A percentile compares a stretch with the other conserved stretches of the same genome.
Conservation (phyloP, 257 asterid genomes). For the Solanum ossicruentum region DNA sequence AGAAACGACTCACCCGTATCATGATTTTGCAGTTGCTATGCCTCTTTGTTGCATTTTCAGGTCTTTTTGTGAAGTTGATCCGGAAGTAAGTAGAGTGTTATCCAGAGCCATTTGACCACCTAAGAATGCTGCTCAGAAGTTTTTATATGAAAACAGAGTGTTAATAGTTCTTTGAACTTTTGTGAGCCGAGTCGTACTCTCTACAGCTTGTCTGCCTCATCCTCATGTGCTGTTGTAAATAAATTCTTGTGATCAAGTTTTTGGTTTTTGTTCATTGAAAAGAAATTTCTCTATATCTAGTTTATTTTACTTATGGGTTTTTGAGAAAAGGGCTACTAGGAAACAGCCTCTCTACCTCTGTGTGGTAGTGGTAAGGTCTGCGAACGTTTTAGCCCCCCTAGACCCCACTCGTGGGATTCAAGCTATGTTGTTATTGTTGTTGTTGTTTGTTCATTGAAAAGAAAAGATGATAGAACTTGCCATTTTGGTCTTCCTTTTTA, state of each 20-base stretch:
- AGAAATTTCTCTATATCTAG: not conserved
- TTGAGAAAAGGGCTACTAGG: no score
- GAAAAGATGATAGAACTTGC: not conserved
- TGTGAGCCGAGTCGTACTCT: not conserved
- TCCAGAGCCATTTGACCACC: not conserved
- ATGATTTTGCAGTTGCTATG: not conserved
- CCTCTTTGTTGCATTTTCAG: not conserved
- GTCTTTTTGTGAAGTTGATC: constrained; percentile 1
- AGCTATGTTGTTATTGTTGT: not conserved
- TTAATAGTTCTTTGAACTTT: not conserved
- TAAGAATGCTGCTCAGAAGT: not conserved
- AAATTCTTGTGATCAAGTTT: not conserved
- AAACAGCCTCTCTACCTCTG: no score
- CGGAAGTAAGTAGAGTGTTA: not conserved
- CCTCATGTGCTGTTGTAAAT: not conserved
- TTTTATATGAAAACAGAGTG: not conserved
- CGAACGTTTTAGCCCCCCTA: no score
- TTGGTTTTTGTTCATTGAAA: not conserved
- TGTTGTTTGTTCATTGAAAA: not conserved
- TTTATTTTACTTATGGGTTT: no score
- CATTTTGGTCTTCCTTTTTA: not conserved
- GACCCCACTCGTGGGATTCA: no score
- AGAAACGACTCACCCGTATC: not conserved
- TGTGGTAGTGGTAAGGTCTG: no score
- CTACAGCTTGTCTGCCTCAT: not conserved